Conservation (phyloP, 805 yeast genomes). For the Kazachstania africana region DNA sequence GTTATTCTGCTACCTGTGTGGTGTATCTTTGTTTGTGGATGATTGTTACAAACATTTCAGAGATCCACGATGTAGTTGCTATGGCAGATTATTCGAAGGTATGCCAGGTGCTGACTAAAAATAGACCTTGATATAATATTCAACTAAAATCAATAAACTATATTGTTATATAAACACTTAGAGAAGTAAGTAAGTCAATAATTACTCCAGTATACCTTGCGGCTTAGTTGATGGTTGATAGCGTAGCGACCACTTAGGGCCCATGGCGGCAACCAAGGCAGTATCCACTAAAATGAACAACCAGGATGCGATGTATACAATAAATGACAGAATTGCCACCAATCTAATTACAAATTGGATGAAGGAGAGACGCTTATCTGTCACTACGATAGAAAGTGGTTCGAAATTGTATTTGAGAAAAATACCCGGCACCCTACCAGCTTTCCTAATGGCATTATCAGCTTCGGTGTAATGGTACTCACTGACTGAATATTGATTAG, state of each 20-base stretch:
- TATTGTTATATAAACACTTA: not conserved
- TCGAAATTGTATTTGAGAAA: constrained; percentile 81
- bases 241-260: constrained; percentile 39
- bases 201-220: constrained; percentile 15
- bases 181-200: too few species aligned
- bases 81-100: constrained; percentile 42
- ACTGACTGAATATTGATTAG: constrained; percentile 76
- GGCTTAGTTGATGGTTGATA: constrained; percentile 20
- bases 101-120: constrained; percentile 25
- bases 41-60: constrained; percentile 45
- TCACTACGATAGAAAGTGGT: constrained; percentile 59
- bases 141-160: not conserved
- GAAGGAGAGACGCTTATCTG: constrained; percentile 67
- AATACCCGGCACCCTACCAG: constrained; percentile 54
- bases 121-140: too few species aligned
- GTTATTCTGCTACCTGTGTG: constrained; percentile 46
- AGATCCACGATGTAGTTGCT: constrained; percentile 33
- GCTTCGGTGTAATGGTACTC: constrained; percentile 30
- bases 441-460: constrained; percentile 3
- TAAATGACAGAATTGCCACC: constrained; percentile 75
- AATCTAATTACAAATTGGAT: constrained; percentile 65
- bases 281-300: constrained; percentile 45
- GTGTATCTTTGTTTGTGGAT: constrained; percentile 26
- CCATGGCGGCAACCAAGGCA: constrained; percentile 38
- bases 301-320: constrained; percentile 61